These are phyloP conservation scores for Sporothrix curviconia DNA, from an alignment of 2,329 filamentous ascomycete genomes.

Conservation along the genomic window DNA sequence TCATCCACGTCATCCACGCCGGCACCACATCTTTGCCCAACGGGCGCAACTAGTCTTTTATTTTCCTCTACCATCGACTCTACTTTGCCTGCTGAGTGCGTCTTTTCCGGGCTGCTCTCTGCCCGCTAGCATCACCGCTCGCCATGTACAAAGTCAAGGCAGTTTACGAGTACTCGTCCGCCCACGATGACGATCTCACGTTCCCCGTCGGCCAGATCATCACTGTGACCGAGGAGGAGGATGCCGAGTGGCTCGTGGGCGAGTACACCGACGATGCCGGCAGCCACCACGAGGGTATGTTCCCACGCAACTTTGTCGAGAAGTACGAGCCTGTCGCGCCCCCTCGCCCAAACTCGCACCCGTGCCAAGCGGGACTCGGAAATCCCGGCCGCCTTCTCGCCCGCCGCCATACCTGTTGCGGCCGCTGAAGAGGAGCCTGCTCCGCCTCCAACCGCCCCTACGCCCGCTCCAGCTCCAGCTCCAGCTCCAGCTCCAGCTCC, in stretches of 20 bases:
- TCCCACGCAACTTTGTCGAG: conserved; percentile 96
- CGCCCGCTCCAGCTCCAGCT: conserved; percentile 20
- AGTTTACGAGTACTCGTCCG: conserved; percentile 86
- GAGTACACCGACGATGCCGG: conserved; percentile 76
- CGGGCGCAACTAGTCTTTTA: too few relatives aligned
- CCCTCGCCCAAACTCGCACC: conserved; percentile 70
- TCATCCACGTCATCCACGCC: neutral
- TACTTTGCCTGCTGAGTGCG: neutral
- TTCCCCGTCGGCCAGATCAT: conserved; percentile 85
- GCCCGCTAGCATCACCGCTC: conserved; percentile 15
- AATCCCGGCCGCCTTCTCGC: conserved; percentile 2
- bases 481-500: neutral
- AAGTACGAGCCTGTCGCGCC: conserved; percentile 88
- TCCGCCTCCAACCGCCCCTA: conserved; percentile 4
- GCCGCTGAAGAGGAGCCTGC: conserved; percentile 21
- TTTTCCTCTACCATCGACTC: neutral
- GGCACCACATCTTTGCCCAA: neutral
- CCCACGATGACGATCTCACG: conserved; percentile 89
- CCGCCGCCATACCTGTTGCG: conserved; percentile 24
- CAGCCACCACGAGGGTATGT: conserved; percentile 73
- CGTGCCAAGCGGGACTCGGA: conserved; percentile 60
- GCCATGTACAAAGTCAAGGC: conserved; percentile 93
- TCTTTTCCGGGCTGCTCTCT: neutral
- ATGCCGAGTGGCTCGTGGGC: conserved; percentile 88
- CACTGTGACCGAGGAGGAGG: conserved; percentile 86